Evolutionary conservation across 1,284 basidiomycete genomes (phyloP), one percentile per base, ranked within the genome.

Genomic region (Papiliotrema terrestris): DNA sequence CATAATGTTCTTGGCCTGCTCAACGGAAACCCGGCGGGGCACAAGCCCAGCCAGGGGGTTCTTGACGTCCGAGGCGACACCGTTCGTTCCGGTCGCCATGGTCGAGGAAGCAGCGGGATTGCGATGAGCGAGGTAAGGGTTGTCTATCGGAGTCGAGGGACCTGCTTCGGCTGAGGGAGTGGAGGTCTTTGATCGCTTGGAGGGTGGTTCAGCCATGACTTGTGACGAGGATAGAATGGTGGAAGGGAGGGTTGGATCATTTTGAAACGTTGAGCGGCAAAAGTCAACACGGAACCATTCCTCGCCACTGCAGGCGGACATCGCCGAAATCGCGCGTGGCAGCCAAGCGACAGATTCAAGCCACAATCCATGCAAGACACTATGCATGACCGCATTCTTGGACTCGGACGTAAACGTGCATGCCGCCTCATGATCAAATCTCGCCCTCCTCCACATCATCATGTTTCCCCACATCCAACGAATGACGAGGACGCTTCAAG

Each of bases 1-100:
- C 83, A 94, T 81, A 41, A 87, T 88, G 53, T 78, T 78, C 57
- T 84, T 83, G 22, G 87, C 89, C 78, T 92, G 85, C 5, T 81
- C 77, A 5, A 83, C 86, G 0, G 79, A 83, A n/a, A 93, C 88
- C 62, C 83, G 84, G 56, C 91, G 80, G 1, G 89, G 86, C 37
- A 91, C 74, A 63, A 92, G 86, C 15, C 90, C 91, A 67, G 82
- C 83, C 8, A 95, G 76, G 8, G 89, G 88, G 58, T 81, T 74
- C 48, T 55, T 60, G 13, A 50, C 55, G 41, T 23, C 45, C 8
- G 54, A 38, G 19, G 39, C 50, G 41, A 37, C 42, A 22, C 47
- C 48, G 38, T 62, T 58, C 32, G 51, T 47, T 8, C 51, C 54
- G 26, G 48, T 53, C 17, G 52, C 53, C 20, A 42, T 43, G 45